These are phyloP conservation scores for Yamadazyma diospyri DNA, from an alignment of 1,139 yeast genomes.

Conservation along the genomic window DNA sequence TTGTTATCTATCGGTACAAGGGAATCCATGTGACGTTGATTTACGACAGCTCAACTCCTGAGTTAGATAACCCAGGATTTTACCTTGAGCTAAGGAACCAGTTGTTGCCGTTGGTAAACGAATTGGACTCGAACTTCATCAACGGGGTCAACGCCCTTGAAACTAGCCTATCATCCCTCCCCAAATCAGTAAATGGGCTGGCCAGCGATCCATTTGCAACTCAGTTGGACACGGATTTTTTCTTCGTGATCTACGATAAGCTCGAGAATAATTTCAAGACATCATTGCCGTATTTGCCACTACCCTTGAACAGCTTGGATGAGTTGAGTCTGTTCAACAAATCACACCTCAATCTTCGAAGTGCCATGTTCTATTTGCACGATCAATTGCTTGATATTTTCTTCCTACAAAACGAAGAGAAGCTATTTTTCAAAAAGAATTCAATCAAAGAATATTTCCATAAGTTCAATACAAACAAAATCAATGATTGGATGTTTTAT, in stretches of 20 bases:
- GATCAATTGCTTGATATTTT: constrained; percentile 37
- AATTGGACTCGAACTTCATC: constrained; percentile 14
- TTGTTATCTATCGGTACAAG: constrained; percentile 27
- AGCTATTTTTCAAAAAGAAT: constrained; percentile 21
- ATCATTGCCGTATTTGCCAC: constrained; percentile 39
- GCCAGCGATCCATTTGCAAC: constrained; percentile 2
- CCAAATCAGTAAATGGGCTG: constrained; percentile 21
- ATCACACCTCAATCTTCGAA: constrained; percentile 14
- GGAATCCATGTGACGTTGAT: constrained; percentile 25
- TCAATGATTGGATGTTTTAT: constrained; percentile 46
- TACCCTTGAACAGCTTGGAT: constrained; percentile 12
- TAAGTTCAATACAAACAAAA: constrained; percentile 37
- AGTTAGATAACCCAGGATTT: constrained; percentile 22
- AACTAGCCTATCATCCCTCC: constrained; percentile 32
- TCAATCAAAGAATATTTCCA: constrained; percentile 37
- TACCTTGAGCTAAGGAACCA: constrained; percentile 19
- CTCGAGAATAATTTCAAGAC: constrained; percentile 26
- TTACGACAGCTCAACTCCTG: constrained; percentile 26
- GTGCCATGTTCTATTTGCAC: constrained; percentile 38
- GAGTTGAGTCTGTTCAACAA: constrained; percentile 12
- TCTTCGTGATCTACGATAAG: constrained; percentile 33
- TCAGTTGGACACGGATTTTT: constrained; percentile 34
- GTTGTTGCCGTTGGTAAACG: constrained; percentile 24
- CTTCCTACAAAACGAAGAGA: constrained; percentile 20
- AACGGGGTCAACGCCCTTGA: constrained; percentile 19